Evolutionary conservation across 2,329 filamentous ascomycete species (phyloP).

Genomic region (Gnomoniopsis smithogilvyi): DNA sequence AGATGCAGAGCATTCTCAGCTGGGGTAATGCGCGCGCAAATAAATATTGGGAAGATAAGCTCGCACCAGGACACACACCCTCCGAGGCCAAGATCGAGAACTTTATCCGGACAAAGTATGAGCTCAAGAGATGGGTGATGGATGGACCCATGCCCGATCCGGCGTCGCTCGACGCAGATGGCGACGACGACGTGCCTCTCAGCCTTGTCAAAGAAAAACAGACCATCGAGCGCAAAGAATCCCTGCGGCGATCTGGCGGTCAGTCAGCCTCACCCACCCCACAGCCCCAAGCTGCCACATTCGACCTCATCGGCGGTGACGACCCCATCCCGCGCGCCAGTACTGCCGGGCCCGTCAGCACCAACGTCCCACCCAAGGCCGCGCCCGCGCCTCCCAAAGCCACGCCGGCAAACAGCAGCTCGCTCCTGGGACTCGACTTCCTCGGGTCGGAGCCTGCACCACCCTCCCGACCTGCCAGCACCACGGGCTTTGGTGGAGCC

Average conservation of each 20-base stretch:
- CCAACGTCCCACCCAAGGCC: slow-evolving; percentile 57
- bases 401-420: slow-evolving; percentile 73
- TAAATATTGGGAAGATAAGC: slow-evolving; percentile 97
- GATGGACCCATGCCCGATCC: slow-evolving; percentile 93
- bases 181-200: slow-evolving; percentile 75
- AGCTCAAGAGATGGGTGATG: slow-evolving; percentile 99
- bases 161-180: slow-evolving; percentile 76
- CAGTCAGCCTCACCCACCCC: slow-evolving; percentile 20
- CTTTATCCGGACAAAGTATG: slow-evolving; percentile 98
- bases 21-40: slow-evolving; percentile 98
- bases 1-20: slow-evolving; percentile 86
- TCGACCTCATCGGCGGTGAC: slow-evolving; percentile 82
- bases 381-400: slow-evolving; percentile 65
- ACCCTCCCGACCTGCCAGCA: slow-evolving; percentile 79
- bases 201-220: slow-evolving; percentile 66
- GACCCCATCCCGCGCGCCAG: slow-evolving; percentile 67
- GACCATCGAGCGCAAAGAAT: slow-evolving; percentile 57
- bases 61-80: slow-evolving; percentile 85
- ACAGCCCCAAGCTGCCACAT: slow-evolving; percentile 42
- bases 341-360: slow-evolving; percentile 64
- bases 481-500: slow-evolving; percentile 59
- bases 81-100: slow-evolving; percentile 99
- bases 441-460: slow-evolving; percentile 69
- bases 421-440: slow-evolving; percentile 88
- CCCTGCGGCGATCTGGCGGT: slow-evolving; percentile 52